Base-by-base conservation (phyloP, 352 stramenopile species). In the Phytophthora pisi region DNA sequence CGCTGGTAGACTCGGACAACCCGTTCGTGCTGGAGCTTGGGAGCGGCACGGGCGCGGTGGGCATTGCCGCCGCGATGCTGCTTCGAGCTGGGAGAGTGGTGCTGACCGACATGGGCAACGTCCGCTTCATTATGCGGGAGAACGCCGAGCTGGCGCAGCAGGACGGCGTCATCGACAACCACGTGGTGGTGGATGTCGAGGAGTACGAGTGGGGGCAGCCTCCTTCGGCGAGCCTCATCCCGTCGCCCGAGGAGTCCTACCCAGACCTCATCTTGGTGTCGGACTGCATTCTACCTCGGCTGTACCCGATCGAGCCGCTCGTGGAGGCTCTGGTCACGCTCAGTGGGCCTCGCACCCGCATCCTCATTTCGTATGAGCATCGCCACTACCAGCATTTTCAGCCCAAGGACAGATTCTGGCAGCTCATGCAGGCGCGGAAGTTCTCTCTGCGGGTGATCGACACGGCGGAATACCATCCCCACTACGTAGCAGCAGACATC, bases 271-370 rank as follows among this genome's bases (percentile, higher is more conserved):
- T 99, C 26, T 75, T 98, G 8, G 90, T 98, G 43, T 97, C 95
- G 1, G 96, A 99, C 72, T 98, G 96, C 74, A 96, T 99, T 26
- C 67, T 99, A 5, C 96, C 96, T n/a, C 90, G 97, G 34, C 72
- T 99, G 28, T 99, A 98, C 76, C 95, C 96, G 0, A 97, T 99
- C 53, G 93, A 97, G 57, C 96, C 96, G 2, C 87, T 98, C 24
- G 92, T 98, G 6, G 81, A 91, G 28, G 95, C 91, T 9, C 82
- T 98, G 42, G 81, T 86, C 45, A 72, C 87, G 30, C 82, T 98
- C 28, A 75, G 67, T 11, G 64, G 67, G 26, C 28, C 70, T 0
- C 66, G 84, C 20, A 92, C 87, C 11, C 79, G 50, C 0, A 75
- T 95, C 23, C 60, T 97, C 40, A 90, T 98, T 57, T 96, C 89